Conservation (phyloP, 2,329 filamentous ascomycete genomes). For the Microdochium trichocladiopsis region DNA sequence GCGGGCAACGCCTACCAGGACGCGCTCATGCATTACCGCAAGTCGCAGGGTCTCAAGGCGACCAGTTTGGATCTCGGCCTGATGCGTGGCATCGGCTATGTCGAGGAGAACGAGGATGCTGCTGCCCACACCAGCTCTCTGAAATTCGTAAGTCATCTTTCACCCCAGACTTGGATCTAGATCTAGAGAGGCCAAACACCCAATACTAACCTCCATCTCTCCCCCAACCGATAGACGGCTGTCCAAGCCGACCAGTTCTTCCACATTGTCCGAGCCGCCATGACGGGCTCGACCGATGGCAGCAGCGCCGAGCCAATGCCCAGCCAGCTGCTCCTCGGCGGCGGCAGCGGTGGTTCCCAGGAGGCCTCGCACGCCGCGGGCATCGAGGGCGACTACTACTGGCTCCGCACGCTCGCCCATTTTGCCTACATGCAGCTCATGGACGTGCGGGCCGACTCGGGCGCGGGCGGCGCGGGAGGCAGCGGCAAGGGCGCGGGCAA, state of each 20-base stretch:
- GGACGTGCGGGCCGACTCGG: neutral
- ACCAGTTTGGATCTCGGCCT: slow-evolving; percentile 21
- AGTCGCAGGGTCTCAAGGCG: slow-evolving; percentile 15
- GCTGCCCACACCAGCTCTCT: neutral
- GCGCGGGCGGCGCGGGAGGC: neutral
- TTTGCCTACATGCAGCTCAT: slow-evolving; percentile 1
- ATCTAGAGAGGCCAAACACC: neutral
- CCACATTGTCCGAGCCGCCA: neutral
- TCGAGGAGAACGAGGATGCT: slow-evolving; percentile 3
- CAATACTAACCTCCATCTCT: neutral
- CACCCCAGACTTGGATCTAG: too few relatives aligned
- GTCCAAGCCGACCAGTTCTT: neutral
- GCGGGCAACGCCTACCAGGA: neutral
- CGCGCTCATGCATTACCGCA: slow-evolving; percentile 14
- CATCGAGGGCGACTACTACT: neutral
- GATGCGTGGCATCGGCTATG: slow-evolving; percentile 8
- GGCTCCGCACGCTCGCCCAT: neutral
- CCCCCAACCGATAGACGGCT: neutral
- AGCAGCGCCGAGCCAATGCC: neutral
- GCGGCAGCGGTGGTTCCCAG: neutral
- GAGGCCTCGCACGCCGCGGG: neutral
- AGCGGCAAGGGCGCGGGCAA: neutral
- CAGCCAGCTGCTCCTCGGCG: neutral
- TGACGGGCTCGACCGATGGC: neutral
- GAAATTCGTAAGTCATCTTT: neutral